These are phyloP conservation scores for Yamadazyma diddensiae DNA, from an alignment of 1,139 yeast genomes.

Conservation along the genomic window DNA sequence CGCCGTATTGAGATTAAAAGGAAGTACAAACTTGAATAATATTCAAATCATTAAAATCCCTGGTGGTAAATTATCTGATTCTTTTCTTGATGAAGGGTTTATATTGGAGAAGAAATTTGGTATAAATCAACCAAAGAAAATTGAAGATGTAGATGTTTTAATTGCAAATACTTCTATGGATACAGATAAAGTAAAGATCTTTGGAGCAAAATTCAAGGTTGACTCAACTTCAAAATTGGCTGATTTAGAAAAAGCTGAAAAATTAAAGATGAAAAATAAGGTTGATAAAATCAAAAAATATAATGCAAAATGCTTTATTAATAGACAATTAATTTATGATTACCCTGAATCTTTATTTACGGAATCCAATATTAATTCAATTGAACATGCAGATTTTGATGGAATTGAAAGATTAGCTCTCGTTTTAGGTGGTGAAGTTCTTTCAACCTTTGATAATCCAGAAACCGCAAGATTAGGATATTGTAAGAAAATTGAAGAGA, in stretches of 20 bases:
- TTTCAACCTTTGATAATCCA: slow-evolving; percentile 92
- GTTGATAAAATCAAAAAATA: slow-evolving; percentile 82
- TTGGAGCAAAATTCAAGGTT: slow-evolving; percentile 97
- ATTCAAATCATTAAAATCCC: slow-evolving; percentile 90
- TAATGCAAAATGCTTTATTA: slow-evolving; percentile 86
- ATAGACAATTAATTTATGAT: slow-evolving; percentile 94
- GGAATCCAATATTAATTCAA: slow-evolving; percentile 82
- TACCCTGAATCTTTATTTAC: slow-evolving; percentile 96
- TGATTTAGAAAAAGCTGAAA: slow-evolving; percentile 93
- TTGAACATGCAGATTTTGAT: slow-evolving; percentile 98
- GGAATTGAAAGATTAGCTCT: slow-evolving; percentile 96
- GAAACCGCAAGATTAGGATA: slow-evolving; percentile 81
- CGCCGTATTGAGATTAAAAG: slow-evolving; percentile 87
- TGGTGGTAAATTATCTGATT: slow-evolving; percentile 90
- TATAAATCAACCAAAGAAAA: slow-evolving; percentile 84
- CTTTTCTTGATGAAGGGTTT: slow-evolving; percentile 94
- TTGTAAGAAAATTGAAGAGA: slow-evolving; percentile 88
- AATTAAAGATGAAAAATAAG: slow-evolving; percentile 85
- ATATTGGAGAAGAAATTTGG: slow-evolving; percentile 91
- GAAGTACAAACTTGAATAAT: slow-evolving; percentile 91
- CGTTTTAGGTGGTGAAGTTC: slow-evolving; percentile 98
- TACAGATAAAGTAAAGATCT: slow-evolving; percentile 93
- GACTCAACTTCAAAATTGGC: slow-evolving; percentile 95
- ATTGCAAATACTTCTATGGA: slow-evolving; percentile 97
- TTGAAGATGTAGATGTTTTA: slow-evolving; percentile 80